A percentile compares a stretch with the other conserved stretches of the same genome.
Evolutionary conservation across 2,329 filamentous ascomycete genomes (phyloP).

Genomic region (Cryphonectria carpinicola): DNA sequence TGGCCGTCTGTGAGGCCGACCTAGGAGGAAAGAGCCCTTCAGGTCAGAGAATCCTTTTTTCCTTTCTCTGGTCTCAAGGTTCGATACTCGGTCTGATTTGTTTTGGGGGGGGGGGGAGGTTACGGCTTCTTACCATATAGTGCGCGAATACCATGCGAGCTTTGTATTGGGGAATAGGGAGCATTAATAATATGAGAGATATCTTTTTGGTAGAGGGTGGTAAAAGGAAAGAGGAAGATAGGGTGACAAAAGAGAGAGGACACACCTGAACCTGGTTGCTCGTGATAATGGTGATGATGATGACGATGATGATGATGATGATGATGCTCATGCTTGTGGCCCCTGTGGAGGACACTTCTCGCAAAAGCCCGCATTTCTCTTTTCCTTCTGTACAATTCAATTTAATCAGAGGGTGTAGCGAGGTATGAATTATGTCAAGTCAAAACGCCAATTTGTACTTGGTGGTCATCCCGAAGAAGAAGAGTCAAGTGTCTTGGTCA

Average conservation of each 20-base stretch:
- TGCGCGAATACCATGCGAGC: slow-evolving; percentile 36
- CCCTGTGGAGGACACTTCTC: slow-evolving; percentile 10
- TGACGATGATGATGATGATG: not conserved
- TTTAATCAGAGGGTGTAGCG: no score
- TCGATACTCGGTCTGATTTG: not conserved
- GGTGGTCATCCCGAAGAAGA: not conserved
- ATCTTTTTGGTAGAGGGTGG: not conserved
- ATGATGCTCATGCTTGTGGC: slow-evolving; percentile 2
- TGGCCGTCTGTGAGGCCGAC: slow-evolving; percentile 41
- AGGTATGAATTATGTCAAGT: not conserved
- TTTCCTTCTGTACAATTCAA: not conserved
- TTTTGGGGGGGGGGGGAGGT: no score
- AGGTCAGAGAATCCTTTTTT: not conserved
- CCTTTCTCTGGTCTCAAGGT: not conserved
- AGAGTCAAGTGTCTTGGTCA: not conserved
- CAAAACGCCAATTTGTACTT: not conserved
- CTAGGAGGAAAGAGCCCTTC: slow-evolving; percentile 20
- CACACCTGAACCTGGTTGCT: not conserved
- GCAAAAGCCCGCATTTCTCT: slow-evolving; percentile 17
- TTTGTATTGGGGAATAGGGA: not conserved
- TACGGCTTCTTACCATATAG: slow-evolving; percentile 32
- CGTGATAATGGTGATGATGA: not conserved
- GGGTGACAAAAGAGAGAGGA: not conserved
- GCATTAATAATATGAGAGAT: no score
- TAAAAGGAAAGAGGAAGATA: not conserved